Base-by-base conservation (phyloP, 1,284 basidiomycete species). In the Trametes sp. region DNA sequence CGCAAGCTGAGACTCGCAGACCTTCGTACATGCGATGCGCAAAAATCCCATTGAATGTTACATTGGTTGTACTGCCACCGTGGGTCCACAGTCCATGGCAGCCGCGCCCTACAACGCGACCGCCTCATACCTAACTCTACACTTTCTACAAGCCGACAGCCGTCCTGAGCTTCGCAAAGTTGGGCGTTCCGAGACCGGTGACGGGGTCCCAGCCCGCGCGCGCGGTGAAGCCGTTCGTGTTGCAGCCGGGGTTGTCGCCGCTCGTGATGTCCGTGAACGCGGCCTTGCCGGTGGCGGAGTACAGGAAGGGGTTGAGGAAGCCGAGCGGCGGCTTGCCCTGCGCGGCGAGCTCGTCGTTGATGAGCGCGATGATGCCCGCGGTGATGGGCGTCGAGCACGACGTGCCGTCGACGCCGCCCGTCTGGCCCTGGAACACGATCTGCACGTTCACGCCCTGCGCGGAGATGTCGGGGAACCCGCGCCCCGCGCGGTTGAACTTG, bases 321-420 rank as follows among this genome's bases (percentile, higher is more conserved):
- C 84, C 84, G 8, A 84, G 74, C 21, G 74, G 63, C 8, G 72
- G 66, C 71, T 83, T 82, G 26, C 84, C 83, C 11, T 71, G 62
- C 1, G 75, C 70, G 29, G 81, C 66, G 21, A 81, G 79, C 36
- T 77, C 73, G 68, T 87, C 86, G 72, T 88, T 88, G 24, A 88
- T 72, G 69, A 88, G 76, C 1, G 84, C 77, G 54, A 89, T 75
- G 51, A 88, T 78, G 28, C 81, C 77, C 11, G 82, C 82, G 57
- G 86, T 78, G 29, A 84, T 81, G 2, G 87, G 87, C n/a, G 81
- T 73, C 10, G 85, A 81, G 35, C 72, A 80, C 71, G 69, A 82
- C 75, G 72, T 80, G 74, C 82, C 86, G 24, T 80, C 85, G 29
- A 86, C 85, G 55, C 78, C 76, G 53, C 79, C 82, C 56, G 77